Evolutionary conservation across 345 rosid species (phyloP).

Genomic region (Heritiera littoralis): DNA sequence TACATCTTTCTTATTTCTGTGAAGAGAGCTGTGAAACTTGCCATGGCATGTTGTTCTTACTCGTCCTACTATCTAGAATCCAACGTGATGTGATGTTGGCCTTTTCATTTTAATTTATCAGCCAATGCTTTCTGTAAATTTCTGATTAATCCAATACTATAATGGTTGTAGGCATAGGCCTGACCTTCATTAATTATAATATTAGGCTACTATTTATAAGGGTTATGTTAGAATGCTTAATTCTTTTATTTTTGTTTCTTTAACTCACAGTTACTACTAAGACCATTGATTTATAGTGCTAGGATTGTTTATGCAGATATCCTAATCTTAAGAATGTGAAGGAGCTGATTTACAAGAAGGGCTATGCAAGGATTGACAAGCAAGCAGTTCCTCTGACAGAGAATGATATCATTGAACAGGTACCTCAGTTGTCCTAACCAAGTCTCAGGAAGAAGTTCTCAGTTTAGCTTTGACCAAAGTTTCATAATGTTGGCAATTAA

Average conservation of each 20-base stretch:
- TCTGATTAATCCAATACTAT: not conserved
- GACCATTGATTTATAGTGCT: not conserved
- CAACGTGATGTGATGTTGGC: no score
- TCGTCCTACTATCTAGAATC: no score
- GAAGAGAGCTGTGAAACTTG: no score
- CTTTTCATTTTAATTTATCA: no score
- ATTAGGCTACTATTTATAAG: not conserved
- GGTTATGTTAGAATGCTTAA: not conserved
- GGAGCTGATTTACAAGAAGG: constrained; percentile 82
- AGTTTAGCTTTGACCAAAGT: not conserved
- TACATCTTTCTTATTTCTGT: no score
- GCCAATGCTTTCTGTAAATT: no score
- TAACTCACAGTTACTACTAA: not conserved
- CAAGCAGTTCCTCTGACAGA: constrained; percentile 73
- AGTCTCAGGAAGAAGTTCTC: not conserved
- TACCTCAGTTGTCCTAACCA: constrained; percentile 20
- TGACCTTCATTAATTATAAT: not conserved
- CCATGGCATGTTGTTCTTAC: no score
- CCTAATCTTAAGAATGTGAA: constrained; percentile 68
- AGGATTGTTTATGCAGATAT: constrained; percentile 46
- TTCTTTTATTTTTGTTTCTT: not conserved
- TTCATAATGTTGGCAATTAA: not conserved
- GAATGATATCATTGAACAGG: constrained; percentile 88
- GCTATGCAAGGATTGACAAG: constrained; percentile 52
- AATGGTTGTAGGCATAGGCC: not conserved